phyloP scores from a whole-genome alignment of 2,329 filamentous ascomycete genomes.

The Phialemoniopsis sp. region DNA sequence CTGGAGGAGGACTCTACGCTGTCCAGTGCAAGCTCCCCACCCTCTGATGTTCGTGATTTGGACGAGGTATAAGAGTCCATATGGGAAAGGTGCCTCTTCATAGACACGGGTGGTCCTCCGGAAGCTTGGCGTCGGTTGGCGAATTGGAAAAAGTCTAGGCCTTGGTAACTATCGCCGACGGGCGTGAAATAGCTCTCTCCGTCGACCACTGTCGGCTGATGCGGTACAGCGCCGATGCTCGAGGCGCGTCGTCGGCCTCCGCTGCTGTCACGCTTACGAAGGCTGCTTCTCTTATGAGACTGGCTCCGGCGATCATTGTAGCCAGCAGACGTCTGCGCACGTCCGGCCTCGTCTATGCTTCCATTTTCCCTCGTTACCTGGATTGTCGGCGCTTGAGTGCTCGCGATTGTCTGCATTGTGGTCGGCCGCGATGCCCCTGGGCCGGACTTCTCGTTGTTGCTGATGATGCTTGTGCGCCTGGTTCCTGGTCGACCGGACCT shows the following conservation, averaged over 20 bases:
- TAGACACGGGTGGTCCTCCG: slow-evolving; percentile 24
- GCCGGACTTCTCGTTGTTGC: slow-evolving; percentile 27
- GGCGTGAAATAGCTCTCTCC: slow-evolving; percentile 49
- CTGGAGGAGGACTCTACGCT: slow-evolving; percentile 39
- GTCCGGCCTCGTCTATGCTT: slow-evolving; percentile 28
- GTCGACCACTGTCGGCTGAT: slow-evolving; percentile 39
- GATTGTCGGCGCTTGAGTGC: slow-evolving; percentile 60
- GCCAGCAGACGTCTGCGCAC: slow-evolving; percentile 27
- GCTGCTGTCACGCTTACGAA: slow-evolving; percentile 50
- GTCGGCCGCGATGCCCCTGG: slow-evolving; percentile 26
- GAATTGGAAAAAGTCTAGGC: slow-evolving; percentile 38
- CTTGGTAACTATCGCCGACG: slow-evolving; percentile 30
- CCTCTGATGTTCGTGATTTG: slow-evolving; percentile 31
- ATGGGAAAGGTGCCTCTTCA: slow-evolving; percentile 36
- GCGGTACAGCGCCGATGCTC: slow-evolving; percentile 33
- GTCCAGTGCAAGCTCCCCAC: slow-evolving; percentile 22
- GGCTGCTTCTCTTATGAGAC: slow-evolving; percentile 43
- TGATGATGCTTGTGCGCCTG: slow-evolving; percentile 29
- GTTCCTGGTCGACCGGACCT: slow-evolving; percentile 35
- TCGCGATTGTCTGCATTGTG: slow-evolving; percentile 38
- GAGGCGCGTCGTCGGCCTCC: slow-evolving; percentile 39
- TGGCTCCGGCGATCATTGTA: slow-evolving; percentile 36
- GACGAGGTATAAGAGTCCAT: slow-evolving; percentile 43
- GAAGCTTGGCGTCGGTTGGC: slow-evolving; percentile 29
- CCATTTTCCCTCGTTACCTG: slow-evolving; percentile 69